Percentiles rank a stretch among this genome's conserved stretches.
These are phyloP conservation scores for Heimioporus sp. DNA, from an alignment of 768 basidiomycete species.

Conservation along the genomic window DNA sequence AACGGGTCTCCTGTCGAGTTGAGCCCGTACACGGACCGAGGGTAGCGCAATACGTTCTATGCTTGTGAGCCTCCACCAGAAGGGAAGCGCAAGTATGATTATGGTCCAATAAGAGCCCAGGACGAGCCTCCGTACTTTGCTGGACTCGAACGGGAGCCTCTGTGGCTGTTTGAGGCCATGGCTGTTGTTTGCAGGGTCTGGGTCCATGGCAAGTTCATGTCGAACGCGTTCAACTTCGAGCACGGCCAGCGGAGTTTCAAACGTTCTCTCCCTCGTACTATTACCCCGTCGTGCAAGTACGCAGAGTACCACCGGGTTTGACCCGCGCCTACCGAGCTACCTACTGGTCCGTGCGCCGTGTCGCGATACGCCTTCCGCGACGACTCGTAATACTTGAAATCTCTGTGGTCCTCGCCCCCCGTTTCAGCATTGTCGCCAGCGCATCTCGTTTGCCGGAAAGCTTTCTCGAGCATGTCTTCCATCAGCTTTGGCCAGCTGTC, in stretches of 20 bases:
- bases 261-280: slow-evolving; percentile 23
- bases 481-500: slow-evolving; percentile 26
- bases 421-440: slow-evolving; percentile 4
- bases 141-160: slow-evolving; percentile 51
- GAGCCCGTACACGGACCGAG: slow-evolving; percentile 50
- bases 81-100: slow-evolving; percentile 74
- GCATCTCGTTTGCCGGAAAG: slow-evolving; percentile 2
- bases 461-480: slow-evolving; percentile 23
- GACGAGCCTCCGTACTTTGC: slow-evolving; percentile 52
- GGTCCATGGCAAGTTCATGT: slow-evolving; percentile 23
- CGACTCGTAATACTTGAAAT: slow-evolving; percentile 1
- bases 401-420: neutral
- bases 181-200: slow-evolving; percentile 8
- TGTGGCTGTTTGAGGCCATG: slow-evolving; percentile 43
- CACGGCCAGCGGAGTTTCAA: slow-evolving; percentile 33
- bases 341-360: slow-evolving; percentile 5
- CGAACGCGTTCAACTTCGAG: slow-evolving; percentile 7
- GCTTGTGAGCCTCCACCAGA: slow-evolving; percentile 94
- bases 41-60: slow-evolving; percentile 83
- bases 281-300: slow-evolving; percentile 13
- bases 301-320: slow-evolving; percentile 7
- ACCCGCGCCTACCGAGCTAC: neutral
- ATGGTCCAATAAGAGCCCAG: slow-evolving; percentile 77
- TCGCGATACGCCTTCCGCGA: neutral
- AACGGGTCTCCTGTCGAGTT: slow-evolving; percentile 43